phyloP scores from a whole-genome alignment of 257 asterid species.

The Lithospermum erythrorhizon region DNA sequence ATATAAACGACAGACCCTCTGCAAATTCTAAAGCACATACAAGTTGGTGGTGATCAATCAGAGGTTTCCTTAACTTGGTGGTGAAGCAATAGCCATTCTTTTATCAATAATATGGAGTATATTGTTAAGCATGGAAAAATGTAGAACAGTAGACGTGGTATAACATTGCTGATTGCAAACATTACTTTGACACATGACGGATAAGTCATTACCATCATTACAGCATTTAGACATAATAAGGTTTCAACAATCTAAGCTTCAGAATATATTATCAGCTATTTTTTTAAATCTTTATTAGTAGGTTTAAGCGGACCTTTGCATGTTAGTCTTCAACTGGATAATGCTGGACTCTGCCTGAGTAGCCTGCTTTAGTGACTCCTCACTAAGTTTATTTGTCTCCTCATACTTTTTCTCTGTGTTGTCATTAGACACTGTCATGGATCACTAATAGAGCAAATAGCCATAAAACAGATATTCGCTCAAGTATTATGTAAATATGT shows the following conservation, averaged over 20 bases:
- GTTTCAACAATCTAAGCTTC: slow-evolving; percentile 8
- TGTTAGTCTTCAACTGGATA: slow-evolving; percentile 70
- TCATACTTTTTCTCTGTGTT: slow-evolving; percentile 81
- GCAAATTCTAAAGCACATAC: slow-evolving; percentile 31
- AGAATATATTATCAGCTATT: slow-evolving; percentile 1
- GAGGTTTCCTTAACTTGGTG: slow-evolving; percentile 77
- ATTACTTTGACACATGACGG: no score
- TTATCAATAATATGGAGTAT: no score
- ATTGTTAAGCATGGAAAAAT: no score
- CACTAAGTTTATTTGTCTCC: slow-evolving; percentile 84
- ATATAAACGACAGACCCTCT: neutral
- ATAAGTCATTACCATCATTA: neutral
- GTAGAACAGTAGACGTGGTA: no score
- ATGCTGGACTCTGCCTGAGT: slow-evolving; percentile 81
- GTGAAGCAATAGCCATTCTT: no score
- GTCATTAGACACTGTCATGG: neutral
- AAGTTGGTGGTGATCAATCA: slow-evolving; percentile 70
- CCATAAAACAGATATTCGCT: no score
- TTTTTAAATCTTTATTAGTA: neutral
- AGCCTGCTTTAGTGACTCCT: slow-evolving; percentile 86
- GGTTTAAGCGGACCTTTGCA: slow-evolving; percentile 57
- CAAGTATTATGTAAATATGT: neutral
- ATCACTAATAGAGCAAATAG: no score
- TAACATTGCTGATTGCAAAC: no score
- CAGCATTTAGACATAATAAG: slow-evolving; percentile 3